These are phyloP conservation scores for Waitea zeae DNA, from an alignment of 1,284 basidiomycete species.

Conservation along the genomic window DNA sequence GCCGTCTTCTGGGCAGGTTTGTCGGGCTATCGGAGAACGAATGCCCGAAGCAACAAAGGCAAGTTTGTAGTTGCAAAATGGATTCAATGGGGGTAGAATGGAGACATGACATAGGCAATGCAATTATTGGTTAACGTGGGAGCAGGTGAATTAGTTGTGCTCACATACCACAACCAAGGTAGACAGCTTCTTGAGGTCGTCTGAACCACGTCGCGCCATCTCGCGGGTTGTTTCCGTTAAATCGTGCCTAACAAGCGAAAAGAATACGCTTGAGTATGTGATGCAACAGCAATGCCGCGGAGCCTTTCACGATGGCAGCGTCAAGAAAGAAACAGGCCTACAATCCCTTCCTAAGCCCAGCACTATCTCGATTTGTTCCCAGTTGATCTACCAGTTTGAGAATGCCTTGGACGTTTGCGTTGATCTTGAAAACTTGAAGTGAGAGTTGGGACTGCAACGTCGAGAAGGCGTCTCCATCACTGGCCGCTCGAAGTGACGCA, in stretches of 20 bases:
- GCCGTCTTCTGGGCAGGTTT: constrained; percentile 62
- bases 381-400: constrained; percentile 85
- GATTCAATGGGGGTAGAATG: not conserved
- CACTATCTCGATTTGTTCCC: constrained; percentile 65
- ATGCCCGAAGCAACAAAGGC: not conserved
- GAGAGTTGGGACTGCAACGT: constrained; percentile 75
- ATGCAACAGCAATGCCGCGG: not conserved
- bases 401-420: constrained; percentile 92
- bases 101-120: too few species aligned
- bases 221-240: constrained; percentile 86
- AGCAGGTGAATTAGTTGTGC: constrained; percentile 32
- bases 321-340: constrained; percentile 21
- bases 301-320: not conserved
- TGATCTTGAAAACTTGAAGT: constrained; percentile 97
- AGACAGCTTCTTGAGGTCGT: constrained; percentile 80
- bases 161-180: too few species aligned
- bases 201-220: constrained; percentile 87
- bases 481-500: constrained; percentile 17
- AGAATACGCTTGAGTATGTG: constrained; percentile 1
- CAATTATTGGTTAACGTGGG: constrained; percentile 1
- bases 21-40: not conserved
- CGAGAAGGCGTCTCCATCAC: constrained; percentile 49
- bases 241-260: constrained; percentile 64
- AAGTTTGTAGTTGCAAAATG: constrained; percentile 2
- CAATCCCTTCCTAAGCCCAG: constrained; percentile 62